Conservation (phyloP, 257 asterid genomes). For the Verbena officinalis region DNA sequence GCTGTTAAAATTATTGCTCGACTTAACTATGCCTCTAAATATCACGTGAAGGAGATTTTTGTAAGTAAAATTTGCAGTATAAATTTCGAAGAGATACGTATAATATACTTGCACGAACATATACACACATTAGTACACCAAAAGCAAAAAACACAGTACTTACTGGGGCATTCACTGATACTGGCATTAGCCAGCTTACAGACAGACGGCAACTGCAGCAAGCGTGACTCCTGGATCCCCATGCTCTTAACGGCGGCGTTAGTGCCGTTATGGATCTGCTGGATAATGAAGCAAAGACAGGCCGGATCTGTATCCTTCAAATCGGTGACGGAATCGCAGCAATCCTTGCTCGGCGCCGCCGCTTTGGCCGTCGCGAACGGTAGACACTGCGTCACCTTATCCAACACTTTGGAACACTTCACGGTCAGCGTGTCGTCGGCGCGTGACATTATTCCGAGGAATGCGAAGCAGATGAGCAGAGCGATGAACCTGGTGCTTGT, state of each 20-base stretch:
- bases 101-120: background rate
- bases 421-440: constrained; percentile 19
- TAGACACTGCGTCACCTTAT: constrained; percentile 64
- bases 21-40: background rate
- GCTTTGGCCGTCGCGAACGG: constrained; percentile 68
- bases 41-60: background rate
- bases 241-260: constrained; percentile 58
- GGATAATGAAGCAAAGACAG: constrained; percentile 71
- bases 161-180: constrained; percentile 75
- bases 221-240: constrained; percentile 73
- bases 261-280: constrained; percentile 74
- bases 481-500: background rate
- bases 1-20: background rate
- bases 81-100: background rate
- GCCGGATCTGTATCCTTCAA: constrained; percentile 59
- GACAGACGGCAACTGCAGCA: constrained; percentile 80
- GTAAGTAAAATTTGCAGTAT: too few species aligned
- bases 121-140: background rate
- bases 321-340: constrained; percentile 64
- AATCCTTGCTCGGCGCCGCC: constrained; percentile 60
- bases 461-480: constrained; percentile 14
- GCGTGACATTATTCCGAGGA: background rate
- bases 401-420: constrained; percentile 51
- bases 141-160: constrained; percentile 16
- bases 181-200: constrained; percentile 69